Percentiles rank a stretch among this genome's conserved stretches.
Evolutionary conservation across 805 yeast species (phyloP).

Genomic region (Scheffersomyces spartinae): DNA sequence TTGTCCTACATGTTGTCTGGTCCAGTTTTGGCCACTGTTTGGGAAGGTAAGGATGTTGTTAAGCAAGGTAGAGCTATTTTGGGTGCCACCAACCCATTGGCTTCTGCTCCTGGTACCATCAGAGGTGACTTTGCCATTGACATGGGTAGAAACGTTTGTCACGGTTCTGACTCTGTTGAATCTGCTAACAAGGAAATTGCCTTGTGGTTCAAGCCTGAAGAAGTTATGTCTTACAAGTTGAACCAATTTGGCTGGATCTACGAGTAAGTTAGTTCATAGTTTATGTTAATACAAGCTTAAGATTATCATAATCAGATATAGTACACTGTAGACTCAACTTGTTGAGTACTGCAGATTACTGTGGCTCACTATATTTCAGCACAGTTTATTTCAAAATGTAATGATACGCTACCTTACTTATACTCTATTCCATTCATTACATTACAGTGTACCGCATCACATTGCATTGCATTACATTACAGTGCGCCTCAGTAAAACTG

Average conservation of each 20-base stretch:
- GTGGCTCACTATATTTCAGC: too few relatives aligned
- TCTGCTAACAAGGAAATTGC: slow-evolving; percentile 91
- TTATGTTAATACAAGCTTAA: too few relatives aligned
- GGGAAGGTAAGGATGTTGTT: slow-evolving; percentile 99
- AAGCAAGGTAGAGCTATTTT: slow-evolving; percentile 95
- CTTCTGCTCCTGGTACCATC: slow-evolving; percentile 98
- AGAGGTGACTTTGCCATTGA: slow-evolving; percentile 98
- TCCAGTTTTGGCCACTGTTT: slow-evolving; percentile 96
- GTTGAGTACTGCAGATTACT: too few relatives aligned
- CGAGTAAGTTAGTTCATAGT: slow-evolving; percentile 57
- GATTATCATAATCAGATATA: too few relatives aligned
- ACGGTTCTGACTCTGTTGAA: slow-evolving; percentile 99
- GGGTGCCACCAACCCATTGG: slow-evolving; percentile 98
- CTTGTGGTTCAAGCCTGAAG: slow-evolving; percentile 98
- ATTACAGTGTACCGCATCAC: too few relatives aligned
- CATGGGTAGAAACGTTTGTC: slow-evolving; percentile 98
- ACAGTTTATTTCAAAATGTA: too few relatives aligned
- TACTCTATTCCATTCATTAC: too few relatives aligned
- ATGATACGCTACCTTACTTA: too few relatives aligned
- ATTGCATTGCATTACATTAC: too few relatives aligned
- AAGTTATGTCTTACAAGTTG: slow-evolving; percentile 84
- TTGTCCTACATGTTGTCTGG: slow-evolving; percentile 96
- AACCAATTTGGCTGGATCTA: slow-evolving; percentile 83
- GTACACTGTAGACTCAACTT: too few relatives aligned
- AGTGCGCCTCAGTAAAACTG: too few relatives aligned